phyloP scores from a whole-genome alignment of 306 rosid species.

The Urtica urens region DNA sequence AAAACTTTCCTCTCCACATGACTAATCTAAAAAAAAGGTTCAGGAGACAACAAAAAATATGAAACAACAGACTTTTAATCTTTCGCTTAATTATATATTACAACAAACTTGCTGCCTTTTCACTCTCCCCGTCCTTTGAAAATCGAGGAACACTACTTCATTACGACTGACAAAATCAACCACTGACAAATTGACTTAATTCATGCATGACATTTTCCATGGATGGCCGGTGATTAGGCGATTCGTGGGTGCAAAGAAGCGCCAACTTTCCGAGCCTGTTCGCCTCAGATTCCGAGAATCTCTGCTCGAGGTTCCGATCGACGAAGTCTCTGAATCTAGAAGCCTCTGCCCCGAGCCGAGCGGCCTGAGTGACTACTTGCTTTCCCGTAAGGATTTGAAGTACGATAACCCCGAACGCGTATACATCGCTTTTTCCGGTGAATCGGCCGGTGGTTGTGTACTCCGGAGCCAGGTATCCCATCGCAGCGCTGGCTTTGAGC shows the following conservation, averaged over 20 bases:
- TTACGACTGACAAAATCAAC: conserved; percentile 9
- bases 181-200: conserved; percentile 19
- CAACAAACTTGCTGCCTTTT: too few relatives aligned
- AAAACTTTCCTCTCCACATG: too few relatives aligned
- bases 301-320: conserved; percentile 58
- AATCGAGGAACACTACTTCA: conserved; percentile 12
- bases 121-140: conserved; percentile 6
- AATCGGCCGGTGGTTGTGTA: conserved; percentile 57
- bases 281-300: conserved; percentile 52
- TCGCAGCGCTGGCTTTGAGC: conserved; percentile 80
- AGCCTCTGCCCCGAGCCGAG: conserved; percentile 26
- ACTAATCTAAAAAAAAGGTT: too few relatives aligned
- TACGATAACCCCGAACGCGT: conserved; percentile 70
- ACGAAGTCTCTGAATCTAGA: conserved; percentile 34
- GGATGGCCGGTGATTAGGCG: conserved; percentile 50
- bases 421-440: conserved; percentile 59
- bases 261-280: conserved; percentile 45
- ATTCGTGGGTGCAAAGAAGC: conserved; percentile 53
- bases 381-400: conserved; percentile 75
- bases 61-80: too few relatives aligned
- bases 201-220: conserved; percentile 45
- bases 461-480: conserved; percentile 84
- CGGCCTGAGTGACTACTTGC: conserved; percentile 27
- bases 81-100: too few relatives aligned
- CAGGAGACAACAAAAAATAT: too few relatives aligned